Evolutionary conservation across 2,329 filamentous ascomycete genomes (phyloP), one percentile per base, ranked within the genome.

Genomic region (Venturia carpophila): DNA sequence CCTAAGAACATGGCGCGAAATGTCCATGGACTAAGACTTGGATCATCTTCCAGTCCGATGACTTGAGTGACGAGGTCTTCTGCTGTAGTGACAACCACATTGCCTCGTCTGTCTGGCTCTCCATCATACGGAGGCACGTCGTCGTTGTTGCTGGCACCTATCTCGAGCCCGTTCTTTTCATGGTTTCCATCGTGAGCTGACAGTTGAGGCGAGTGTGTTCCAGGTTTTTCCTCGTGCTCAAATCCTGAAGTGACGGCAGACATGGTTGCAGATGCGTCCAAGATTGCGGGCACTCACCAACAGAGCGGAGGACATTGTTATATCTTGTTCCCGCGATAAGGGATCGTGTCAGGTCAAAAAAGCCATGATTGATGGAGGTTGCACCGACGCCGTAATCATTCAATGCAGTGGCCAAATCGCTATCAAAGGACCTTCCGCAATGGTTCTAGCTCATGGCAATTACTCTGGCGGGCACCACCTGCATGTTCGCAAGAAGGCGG

Each of bases 21-120:
- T 15, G 64, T 66, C 64, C 64, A 66, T 3, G 64, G 64, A n/a
- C 52, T 64, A 4, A 66, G 45, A 37, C 63, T 64, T n/a, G 64
- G 64, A 47, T 66, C 64, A 27, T 66, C 64, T n/a, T 66, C 64
- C 19, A 64, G 63, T 19, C 21, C 24, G 24, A 66, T 37, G 34
- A 64, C 64, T n/a, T 52, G n/a, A 5, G 60, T 52, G 1, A 52
- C 49, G 30, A 66, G 30, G n/a, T 66, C 64, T 17, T 64, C 45
- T 7, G 56, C 58, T 24, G 55, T 63, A 9, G 65, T 47, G 17
- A 49, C 37, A 24, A 49, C 11, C 17, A 39, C 13, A 21, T 21
- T 42, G 49, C 52, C 52, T 27, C 30, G 52, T n/a, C 27, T 19
- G 21, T 58, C 52, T 37, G 27, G 15, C 19, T 58, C 52, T n/a